Base-by-base conservation (phyloP, 1,284 basidiomycete genomes). In the Violaceomyces palustris region DNA sequence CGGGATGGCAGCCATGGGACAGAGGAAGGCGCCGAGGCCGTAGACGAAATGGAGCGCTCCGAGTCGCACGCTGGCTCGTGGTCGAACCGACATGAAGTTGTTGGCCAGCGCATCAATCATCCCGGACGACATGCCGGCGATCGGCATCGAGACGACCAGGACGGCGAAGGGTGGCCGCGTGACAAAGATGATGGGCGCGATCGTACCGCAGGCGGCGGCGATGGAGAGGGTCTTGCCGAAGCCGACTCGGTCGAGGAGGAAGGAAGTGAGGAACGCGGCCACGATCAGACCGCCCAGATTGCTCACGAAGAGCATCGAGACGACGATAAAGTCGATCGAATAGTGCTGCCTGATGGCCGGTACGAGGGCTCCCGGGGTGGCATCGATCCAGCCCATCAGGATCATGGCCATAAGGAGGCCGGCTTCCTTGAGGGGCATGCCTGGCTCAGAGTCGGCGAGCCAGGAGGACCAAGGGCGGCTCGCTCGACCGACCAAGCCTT, bases 271-370 rank as follows among this genome's bases (percentile, higher is more conserved):
- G 5, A 44, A 28, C 3, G 54, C 46, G 8, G 57, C 47, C 21
- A 59, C 38, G 41, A 66, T 45, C 48, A 53, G 56, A 19, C 64
- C 64, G 15, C 27, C 21, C 3, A 62, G 50, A 8, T 57, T 66
- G 26, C 50, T 48, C 14, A 66, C 45, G 35, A 67, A 67, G 17
- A 64, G 56, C 42, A 55, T 37, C 11, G 50, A 48, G 8, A 57
- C 45, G 14, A 55, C 29, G 14, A 50, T 35, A 18, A 56, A 55
- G 48, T 47, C 40, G 9, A 61, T 35, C 17, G 45, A 3, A 47
- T 61, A 66, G 26, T 37, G 42, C 8, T 35, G 29, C 18, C 59
- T 54, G 32, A 64, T 61, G 8, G 54, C 60, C 6, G 59, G 61
- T 2, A 61, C 28, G 2, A 58, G 50, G 3, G 59, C 50, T 23